These are phyloP conservation scores for Fistulinella prunicolor DNA, from an alignment of 768 basidiomycete species.

Conservation along the genomic window DNA sequence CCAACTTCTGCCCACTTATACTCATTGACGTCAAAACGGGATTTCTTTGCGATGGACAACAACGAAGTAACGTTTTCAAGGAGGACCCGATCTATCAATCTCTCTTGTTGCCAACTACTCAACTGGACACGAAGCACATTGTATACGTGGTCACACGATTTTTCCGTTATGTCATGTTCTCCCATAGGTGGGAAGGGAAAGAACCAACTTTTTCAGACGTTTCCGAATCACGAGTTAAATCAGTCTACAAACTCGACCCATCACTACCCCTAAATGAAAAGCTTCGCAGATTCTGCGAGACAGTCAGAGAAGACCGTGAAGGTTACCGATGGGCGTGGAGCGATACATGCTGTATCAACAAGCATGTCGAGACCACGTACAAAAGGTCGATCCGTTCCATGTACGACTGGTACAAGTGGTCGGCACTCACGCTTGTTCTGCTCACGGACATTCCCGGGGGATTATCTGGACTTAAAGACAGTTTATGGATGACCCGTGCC, in stretches of 20 bases:
- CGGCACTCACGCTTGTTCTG: neutral
- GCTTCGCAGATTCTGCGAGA: neutral
- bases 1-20: neutral
- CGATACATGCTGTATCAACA: neutral
- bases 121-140: neutral
- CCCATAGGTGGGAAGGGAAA: neutral
- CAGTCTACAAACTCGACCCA: neutral
- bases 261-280: neutral
- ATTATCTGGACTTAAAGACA: neutral
- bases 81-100: neutral
- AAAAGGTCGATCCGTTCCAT: neutral
- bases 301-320: neutral
- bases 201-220: neutral
- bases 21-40: neutral
- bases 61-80: neutral
- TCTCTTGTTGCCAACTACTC: neutral
- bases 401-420: neutral
- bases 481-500: neutral
- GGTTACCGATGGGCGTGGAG: neutral
- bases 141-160: neutral
- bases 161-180: conserved; percentile 3
- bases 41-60: neutral
- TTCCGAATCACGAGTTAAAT: neutral
- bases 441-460: neutral
- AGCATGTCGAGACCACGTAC: neutral